Base-by-base conservation (phyloP, 1,139 yeast species). In the Yamadazyma epiphylla region DNA sequence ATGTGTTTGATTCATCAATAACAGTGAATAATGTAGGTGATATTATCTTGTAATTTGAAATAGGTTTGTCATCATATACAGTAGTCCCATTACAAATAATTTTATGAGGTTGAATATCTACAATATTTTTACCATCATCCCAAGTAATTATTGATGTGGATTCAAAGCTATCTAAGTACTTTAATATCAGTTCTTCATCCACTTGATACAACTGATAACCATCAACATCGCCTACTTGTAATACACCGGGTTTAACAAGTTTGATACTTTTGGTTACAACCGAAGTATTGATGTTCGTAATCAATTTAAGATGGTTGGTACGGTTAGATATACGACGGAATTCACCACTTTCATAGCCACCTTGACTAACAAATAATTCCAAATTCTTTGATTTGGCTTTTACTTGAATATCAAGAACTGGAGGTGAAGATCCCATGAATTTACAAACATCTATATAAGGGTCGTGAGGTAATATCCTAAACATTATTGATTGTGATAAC, bases 301-400 rank as follows among this genome's bases (percentile, higher is more conserved):
- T 21, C 10, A 33, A 24, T 3, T 30, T 17, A 2, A 41, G 15
- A 15, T 22, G 21, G n/a, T 19, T 16, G 3, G 29, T 22, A 19
- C 32, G 29, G 22, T 27, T 33, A 4, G 45, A 32, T 10, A 40
- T 5, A 26, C 43, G 51, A 28, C 52, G 41, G 23, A 58, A 39
- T 31, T 66, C 70, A 5, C 71, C 65, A 24, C 62, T 55, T 14
- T 57, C 53, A 36, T 58, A 55, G 3, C 70, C 67, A 15, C 73
- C 72, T 35, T 60, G 69, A 30, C 67, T 58, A 3, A 57, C 37
- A 16, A 54, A 43, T 7, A 64, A 13, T n/a, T 43, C 43, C 5
- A 22, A 13, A 2, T 20, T 22, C 14, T 32, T 32, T 2, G 32
- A 33, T 2, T 30, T 30, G 4, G 16, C 13, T 5, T 26, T 24